Base-by-base conservation (phyloP, 225 moss, liverwort and hornwort genomes). In the Sphagnum contortum region DNA sequence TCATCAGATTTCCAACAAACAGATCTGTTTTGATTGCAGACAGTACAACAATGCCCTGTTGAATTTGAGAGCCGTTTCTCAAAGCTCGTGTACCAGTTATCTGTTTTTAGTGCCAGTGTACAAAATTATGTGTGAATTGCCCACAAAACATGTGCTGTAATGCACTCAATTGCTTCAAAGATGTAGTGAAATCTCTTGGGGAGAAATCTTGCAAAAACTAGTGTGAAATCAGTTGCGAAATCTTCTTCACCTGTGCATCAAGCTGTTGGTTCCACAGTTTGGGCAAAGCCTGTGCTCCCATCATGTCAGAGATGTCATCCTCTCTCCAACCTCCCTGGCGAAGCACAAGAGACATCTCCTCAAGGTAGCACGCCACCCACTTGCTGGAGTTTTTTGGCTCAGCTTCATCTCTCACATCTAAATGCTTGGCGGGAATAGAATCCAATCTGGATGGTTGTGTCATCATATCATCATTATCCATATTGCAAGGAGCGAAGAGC, bases 281-380 rank as follows among this genome's bases (percentile, higher is more conserved):
- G 3, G 75, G 78, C 57, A 73, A 65, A 66, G 77, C 72, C 48
- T 71, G 65, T 2, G 84, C 76, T 48, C 89, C 89, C 77, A 91
- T 88, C 81, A 95, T 95, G 68, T 95, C 94, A 56, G 79, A 77
- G 50, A 95, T 91, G 48, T 91, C 94, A 64, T 86, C 87, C 73
- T 89, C 89, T 60, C 81, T 80, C 94, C 94, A 95, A 51, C 94
- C 94, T 6, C 89, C 94, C 50, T 86, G 78, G n/a, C 91, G 81
- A 51, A 94, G 91, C 63, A 87, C 74, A 58, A 84, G 56, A 48
- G 87, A 81, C 55, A 91, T 74, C 65, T 94, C 94, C 68, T 91
- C 84, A 64, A 94, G 70, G 63, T 94, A 94, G 44, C 78, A 78
- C 47, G 74, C 80, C 65, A 94, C 70, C 94, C 94, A 94, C 63